Evolutionary conservation across 2,329 filamentous ascomycete species (phyloP).

Genomic region (Talaromyces funiculosus): DNA sequence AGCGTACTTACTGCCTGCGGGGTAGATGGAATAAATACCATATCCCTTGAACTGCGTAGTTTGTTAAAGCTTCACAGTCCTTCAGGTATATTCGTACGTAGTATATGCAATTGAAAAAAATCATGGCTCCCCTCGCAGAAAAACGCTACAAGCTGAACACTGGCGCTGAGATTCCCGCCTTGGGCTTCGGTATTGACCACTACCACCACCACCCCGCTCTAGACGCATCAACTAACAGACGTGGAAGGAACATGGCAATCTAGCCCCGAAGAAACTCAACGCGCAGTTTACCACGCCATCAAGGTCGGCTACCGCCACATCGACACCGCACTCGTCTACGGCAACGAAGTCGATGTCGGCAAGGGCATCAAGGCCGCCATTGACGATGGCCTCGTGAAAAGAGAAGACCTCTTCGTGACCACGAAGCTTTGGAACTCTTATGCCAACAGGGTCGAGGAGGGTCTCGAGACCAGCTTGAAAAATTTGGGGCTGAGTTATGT

Average conservation of each 20-base stretch:
- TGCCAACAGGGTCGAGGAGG: constrained; percentile 56
- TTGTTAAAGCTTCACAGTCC: neutral
- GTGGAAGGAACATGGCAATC: constrained; percentile 43
- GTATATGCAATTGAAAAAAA: neutral
- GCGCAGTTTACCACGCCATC: constrained; percentile 44
- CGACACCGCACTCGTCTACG: constrained; percentile 38
- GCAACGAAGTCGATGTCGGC: constrained; percentile 51
- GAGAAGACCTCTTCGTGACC: constrained; percentile 60
- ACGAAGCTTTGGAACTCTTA: constrained; percentile 64
- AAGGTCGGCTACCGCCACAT: constrained; percentile 52
- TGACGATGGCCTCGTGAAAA: constrained; percentile 61
- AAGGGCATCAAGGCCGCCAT: constrained; percentile 40
- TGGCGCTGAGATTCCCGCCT: constrained; percentile 42
- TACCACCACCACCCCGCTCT: neutral
- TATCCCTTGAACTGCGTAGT: neutral
- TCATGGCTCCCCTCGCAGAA: constrained; percentile 15
- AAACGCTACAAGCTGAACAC: constrained; percentile 45
- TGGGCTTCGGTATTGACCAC: constrained; percentile 41
- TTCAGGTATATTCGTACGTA: neutral
- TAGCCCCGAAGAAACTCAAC: constrained; percentile 42
- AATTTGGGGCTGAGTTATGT: constrained; percentile 61
- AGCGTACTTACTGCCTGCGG: neutral
- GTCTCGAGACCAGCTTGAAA: constrained; percentile 56
- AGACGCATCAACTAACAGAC: neutral
- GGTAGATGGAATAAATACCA: neutral